phyloP scores from a whole-genome alignment of 1,284 basidiomycete genomes.

The Stereum hirsutum region DNA sequence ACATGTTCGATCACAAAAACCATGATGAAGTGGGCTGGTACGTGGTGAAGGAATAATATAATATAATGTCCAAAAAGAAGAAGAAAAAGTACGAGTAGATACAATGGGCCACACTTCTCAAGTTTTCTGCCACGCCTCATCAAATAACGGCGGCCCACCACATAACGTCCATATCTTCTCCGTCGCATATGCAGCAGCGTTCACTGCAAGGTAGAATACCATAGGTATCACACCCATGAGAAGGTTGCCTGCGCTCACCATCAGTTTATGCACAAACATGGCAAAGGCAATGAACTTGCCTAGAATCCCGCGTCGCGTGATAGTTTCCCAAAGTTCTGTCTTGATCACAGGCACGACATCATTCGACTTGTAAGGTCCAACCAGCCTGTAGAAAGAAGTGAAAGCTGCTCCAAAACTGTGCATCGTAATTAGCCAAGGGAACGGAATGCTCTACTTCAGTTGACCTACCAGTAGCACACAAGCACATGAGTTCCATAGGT shows the following conservation, averaged over 20 bases:
- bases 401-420: constrained; percentile 52
- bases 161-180: constrained; percentile 5
- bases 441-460: not conserved
- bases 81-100: no score
- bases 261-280: no score
- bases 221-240: constrained; percentile 55
- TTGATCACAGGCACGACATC: constrained; percentile 35
- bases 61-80: no score
- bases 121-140: no score
- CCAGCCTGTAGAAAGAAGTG: constrained; percentile 51
- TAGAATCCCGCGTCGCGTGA: constrained; percentile 42
- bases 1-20: no score
- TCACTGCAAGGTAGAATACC: constrained; percentile 32
- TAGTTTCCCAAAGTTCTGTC: constrained; percentile 59
- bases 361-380: constrained; percentile 39
- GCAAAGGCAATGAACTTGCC: no score
- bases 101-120: no score
- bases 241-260: no score
- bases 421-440: no score
- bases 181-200: constrained; percentile 8
- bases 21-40: no score
- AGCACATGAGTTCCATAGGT: constrained; percentile 45
- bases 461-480: constrained; percentile 41
- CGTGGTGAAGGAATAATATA: no score
- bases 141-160: not conserved